Conservation (phyloP, 2,329 filamentous ascomycete genomes). For the Paraphaeosphaeria minitans region DNA sequence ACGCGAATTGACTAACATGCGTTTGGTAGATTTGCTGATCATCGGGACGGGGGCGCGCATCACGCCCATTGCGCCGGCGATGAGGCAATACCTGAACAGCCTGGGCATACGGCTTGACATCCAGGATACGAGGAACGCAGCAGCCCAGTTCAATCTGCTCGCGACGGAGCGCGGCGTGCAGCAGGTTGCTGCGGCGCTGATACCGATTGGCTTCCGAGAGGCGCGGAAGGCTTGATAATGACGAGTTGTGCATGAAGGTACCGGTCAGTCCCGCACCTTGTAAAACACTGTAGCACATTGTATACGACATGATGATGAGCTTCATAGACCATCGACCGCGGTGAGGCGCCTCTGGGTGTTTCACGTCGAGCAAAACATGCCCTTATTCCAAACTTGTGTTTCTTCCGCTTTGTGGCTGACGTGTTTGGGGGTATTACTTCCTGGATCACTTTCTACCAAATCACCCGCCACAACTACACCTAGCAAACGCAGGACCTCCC, state of each 20-base stretch:
- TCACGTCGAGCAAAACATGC: background rate
- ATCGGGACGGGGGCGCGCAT: constrained; percentile 82
- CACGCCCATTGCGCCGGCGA: constrained; percentile 75
- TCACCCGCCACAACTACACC: background rate
- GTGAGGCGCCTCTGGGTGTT: background rate
- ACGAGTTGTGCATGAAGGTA: background rate
- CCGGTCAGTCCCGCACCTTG: background rate
- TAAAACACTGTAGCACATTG: constrained; percentile 17
- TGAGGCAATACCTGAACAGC: constrained; percentile 71
- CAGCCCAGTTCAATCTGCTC: constrained; percentile 90
- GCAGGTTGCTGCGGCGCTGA: constrained; percentile 83
- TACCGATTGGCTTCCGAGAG: constrained; percentile 84
- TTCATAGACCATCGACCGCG: background rate
- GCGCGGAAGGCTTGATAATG: constrained; percentile 11
- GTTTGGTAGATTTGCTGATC: constrained; percentile 74
- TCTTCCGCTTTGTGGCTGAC: background rate
- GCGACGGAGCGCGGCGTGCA: constrained; percentile 90
- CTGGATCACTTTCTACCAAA: background rate
- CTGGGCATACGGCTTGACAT: constrained; percentile 87
- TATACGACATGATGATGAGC: constrained; percentile 11
- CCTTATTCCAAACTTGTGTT: background rate
- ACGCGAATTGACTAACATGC: constrained; percentile 18
- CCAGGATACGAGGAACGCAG: constrained; percentile 90
- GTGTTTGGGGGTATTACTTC: background rate
- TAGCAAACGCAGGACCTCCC: background rate